A percentile compares a stretch with the other conserved stretches of the same genome.
phyloP scores from a whole-genome alignment of 2,329 filamentous ascomycete genomes.

The Xylaria sp. region DNA sequence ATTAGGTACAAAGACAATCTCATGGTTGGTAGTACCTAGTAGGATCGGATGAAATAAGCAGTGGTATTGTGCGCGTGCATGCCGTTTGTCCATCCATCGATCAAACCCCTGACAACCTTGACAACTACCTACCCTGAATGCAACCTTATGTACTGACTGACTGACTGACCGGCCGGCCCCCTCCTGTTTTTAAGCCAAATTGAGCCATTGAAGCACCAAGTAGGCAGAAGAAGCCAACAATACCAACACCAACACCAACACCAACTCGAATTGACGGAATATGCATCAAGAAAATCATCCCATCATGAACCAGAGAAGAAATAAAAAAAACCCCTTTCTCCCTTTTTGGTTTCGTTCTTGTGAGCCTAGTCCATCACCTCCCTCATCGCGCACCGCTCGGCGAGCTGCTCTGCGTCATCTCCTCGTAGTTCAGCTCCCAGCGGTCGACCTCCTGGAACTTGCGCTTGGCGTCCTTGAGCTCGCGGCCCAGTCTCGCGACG shows the following conservation, averaged over 20 bases:
- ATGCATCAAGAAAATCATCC: not conserved
- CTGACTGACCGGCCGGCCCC: not conserved
- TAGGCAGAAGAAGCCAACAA: not conserved
- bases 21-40: no score
- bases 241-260: no score
- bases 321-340: not conserved
- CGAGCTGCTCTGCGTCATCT: slow-evolving; percentile 59
- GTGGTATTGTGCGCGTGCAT: not conserved
- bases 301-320: not conserved
- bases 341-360: not conserved
- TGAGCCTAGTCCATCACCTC: not conserved
- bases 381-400: slow-evolving; percentile 53
- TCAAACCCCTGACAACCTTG: no score
- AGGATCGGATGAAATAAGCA: not conserved
- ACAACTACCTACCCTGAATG: not conserved
- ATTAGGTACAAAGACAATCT: no score
- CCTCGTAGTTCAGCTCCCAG: slow-evolving; percentile 70
- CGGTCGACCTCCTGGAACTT: slow-evolving; percentile 72
- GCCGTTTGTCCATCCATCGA: no score
- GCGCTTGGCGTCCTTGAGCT: slow-evolving; percentile 60
- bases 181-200: no score
- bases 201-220: not conserved
- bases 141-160: not conserved
- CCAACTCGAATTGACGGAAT: no score
- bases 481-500: slow-evolving; percentile 48